Conservation (phyloP, 1,139 yeast species). For the Lodderomyces oxycetoniae region DNA sequence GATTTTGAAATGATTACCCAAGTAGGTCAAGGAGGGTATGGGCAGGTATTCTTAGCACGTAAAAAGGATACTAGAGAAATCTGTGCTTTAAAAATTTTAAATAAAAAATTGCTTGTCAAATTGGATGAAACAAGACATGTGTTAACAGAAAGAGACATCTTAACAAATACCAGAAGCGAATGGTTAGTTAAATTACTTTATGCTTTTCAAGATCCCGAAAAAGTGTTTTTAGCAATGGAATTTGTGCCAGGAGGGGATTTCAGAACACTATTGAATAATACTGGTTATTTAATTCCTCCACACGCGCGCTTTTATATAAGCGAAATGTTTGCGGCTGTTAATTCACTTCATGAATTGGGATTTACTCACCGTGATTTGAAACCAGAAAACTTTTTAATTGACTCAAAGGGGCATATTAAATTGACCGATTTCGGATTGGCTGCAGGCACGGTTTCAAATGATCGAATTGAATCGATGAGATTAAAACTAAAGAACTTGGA, state of each 20-base stretch:
- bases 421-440: slow-evolving; percentile 97
- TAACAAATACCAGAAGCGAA: slow-evolving; percentile 90
- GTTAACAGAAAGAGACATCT: slow-evolving; percentile 90
- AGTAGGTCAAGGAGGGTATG: slow-evolving; percentile 99
- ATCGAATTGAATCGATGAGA: slow-evolving; percentile 90
- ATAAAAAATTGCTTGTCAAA: slow-evolving; percentile 79
- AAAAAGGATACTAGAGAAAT: slow-evolving; percentile 93
- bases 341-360: slow-evolving; percentile 90
- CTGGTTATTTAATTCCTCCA: slow-evolving; percentile 87
- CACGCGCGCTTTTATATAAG: slow-evolving; percentile 93
- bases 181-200: slow-evolving; percentile 93
- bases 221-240: slow-evolving; percentile 95
- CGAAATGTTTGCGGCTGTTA: slow-evolving; percentile 94
- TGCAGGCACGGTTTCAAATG: slow-evolving; percentile 91
- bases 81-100: slow-evolving; percentile 90
- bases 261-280: slow-evolving; percentile 87
- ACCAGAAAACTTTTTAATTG: slow-evolving; percentile 95
- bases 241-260: slow-evolving; percentile 99
- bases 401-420: slow-evolving; percentile 91
- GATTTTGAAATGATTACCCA: slow-evolving; percentile 96
- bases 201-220: slow-evolving; percentile 91
- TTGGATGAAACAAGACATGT: slow-evolving; percentile 95
- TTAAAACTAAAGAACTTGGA: slow-evolving; percentile 77
- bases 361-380: slow-evolving; percentile 96
- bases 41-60: slow-evolving; percentile 91